Conservation (phyloP, 2,329 filamentous ascomycete genomes). For the Allantophomopsis lycopodina region DNA sequence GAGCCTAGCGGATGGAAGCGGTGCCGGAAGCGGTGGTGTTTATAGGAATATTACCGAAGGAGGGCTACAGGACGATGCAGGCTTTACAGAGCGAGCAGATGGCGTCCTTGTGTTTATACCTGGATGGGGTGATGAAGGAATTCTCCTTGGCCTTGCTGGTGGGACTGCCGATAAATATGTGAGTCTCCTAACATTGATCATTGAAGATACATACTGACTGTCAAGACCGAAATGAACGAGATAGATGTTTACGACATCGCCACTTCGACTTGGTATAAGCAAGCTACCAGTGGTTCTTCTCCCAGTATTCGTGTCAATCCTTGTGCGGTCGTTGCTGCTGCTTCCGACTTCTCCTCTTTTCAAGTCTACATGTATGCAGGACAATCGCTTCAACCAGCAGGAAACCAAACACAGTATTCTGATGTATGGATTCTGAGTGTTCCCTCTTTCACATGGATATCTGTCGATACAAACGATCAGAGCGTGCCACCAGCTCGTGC, state of each 20-base stretch:
- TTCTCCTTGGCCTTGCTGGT: constrained; percentile 59
- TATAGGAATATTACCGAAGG: constrained; percentile 66
- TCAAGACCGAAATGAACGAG: constrained; percentile 46
- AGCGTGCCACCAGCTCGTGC: constrained; percentile 45
- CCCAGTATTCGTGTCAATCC: constrained; percentile 58
- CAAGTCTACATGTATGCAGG: constrained; percentile 71
- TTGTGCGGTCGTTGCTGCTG: constrained; percentile 54
- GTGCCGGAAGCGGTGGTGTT: constrained; percentile 45
- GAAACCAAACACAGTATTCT: constrained; percentile 42
- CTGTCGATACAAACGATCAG: constrained; percentile 40
- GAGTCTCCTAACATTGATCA: constrained; percentile 10
- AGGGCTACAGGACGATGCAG: constrained; percentile 48
- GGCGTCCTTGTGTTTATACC: constrained; percentile 61
- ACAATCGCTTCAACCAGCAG: constrained; percentile 55
- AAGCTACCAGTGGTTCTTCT: constrained; percentile 48
- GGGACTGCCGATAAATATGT: constrained; percentile 57
- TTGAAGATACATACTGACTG: constrained; percentile 2
- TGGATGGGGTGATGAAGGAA: constrained; percentile 57
- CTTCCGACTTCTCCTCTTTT: constrained; percentile 59
- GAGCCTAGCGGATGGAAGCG: constrained; percentile 33
- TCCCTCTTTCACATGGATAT: constrained; percentile 61
- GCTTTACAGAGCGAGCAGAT: constrained; percentile 63
- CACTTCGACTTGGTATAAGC: constrained; percentile 59
- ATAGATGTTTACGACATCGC: constrained; percentile 71
- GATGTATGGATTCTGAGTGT: constrained; percentile 66